A percentile compares a stretch with the other conserved stretches of the same genome.
These are phyloP conservation scores for Phaeosphaeriaceae sp. DNA, from an alignment of 2,329 filamentous ascomycete genomes.

Conservation along the genomic window DNA sequence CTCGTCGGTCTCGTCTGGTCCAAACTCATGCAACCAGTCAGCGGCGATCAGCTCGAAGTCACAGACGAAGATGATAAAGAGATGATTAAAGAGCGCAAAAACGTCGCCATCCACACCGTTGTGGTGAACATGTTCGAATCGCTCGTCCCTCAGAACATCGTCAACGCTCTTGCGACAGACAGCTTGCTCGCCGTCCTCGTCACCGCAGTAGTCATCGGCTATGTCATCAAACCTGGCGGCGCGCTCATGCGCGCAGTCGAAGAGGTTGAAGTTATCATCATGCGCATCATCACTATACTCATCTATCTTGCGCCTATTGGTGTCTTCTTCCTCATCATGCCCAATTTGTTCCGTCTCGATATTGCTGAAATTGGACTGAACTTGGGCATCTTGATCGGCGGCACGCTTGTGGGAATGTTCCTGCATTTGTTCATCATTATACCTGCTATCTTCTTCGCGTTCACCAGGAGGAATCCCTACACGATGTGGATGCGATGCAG, in stretches of 20 bases:
- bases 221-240: slow-evolving; percentile 52
- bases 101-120: slow-evolving; percentile 50
- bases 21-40: slow-evolving; percentile 52
- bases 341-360: slow-evolving; percentile 60
- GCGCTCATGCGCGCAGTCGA: slow-evolving; percentile 53
- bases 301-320: slow-evolving; percentile 60
- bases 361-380: slow-evolving; percentile 58
- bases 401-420: slow-evolving; percentile 55
- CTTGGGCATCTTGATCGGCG: slow-evolving; percentile 59
- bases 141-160: slow-evolving; percentile 59
- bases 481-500: slow-evolving; percentile 57
- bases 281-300: slow-evolving; percentile 55
- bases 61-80: slow-evolving; percentile 40
- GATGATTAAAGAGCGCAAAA: slow-evolving; percentile 43
- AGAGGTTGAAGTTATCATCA: slow-evolving; percentile 59
- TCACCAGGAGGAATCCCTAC: slow-evolving; percentile 57
- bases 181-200: slow-evolving; percentile 58
- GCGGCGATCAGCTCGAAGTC: slow-evolving; percentile 41
- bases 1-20: slow-evolving; percentile 58
- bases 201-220: slow-evolving; percentile 56
- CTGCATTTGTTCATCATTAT: slow-evolving; percentile 58
- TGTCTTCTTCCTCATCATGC: slow-evolving; percentile 62
- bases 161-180: slow-evolving; percentile 56
- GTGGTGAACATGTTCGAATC: slow-evolving; percentile 59
- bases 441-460: slow-evolving; percentile 43